Evolutionary conservation across 306 rosid species (phyloP), one percentile per base, ranked within the genome.

Genomic region (Vigna reflexopilosa): DNA sequence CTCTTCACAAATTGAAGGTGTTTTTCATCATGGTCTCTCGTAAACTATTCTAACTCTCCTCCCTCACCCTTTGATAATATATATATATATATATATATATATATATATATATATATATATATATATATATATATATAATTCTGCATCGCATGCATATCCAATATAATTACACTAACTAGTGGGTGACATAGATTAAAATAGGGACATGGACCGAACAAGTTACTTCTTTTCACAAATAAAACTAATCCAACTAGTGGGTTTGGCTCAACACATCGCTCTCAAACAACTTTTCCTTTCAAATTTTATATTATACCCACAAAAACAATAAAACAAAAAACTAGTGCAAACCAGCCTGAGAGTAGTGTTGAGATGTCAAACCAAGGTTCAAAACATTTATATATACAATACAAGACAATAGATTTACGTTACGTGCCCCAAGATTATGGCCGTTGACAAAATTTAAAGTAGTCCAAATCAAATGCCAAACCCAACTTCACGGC

Each of bases 401-500:
- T 8, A 68, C 1, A 47, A 17, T 20, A 47, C 16, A 52, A 54
- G 61, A 69, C 73, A 68, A 14, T 9, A 48, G 0, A 69, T 69
- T 69, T 14, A 69, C 38, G 58, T 28, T 26, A 69, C 58, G 16
- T 69, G 58, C 24, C 22, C 15, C 66, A 48, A 47, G 69, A 34
- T 56, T 32, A 45, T 19, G 28, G 45, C 16, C 22, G 12, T 79
- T 70, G 72, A 28, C 59, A 20, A 26, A 57, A 15, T 40, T 30
- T 38, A 57, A 57, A 15, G 20, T 13, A 63, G 16, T 52, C 34
- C 19, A 42, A 77, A 40, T 42, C 77, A 40, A 70, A 79, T 48
- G 71, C 45, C 55, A 15, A 47, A 58, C 17, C 77, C 64, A 15
- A 19, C 45, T 36, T 70, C 72, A 59, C 19, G 51, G 65, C 72